Conservation (phyloP, 2,329 filamentous ascomycete genomes). For the Dothistroma septosporum region DNA sequence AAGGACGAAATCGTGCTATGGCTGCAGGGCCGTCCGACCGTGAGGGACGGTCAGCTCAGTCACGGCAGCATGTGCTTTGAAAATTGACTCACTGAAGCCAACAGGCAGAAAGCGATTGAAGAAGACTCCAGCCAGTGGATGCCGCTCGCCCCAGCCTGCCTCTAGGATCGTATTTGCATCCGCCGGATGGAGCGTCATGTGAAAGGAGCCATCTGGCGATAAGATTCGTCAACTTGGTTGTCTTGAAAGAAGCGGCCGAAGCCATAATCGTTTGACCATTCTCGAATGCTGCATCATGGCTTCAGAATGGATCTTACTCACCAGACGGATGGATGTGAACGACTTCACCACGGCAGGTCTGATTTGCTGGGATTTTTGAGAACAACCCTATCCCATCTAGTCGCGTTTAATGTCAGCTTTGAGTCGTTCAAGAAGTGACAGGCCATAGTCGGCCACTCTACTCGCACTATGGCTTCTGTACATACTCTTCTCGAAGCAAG, state of each 20-base stretch:
- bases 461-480: conserved; percentile 35
- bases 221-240: too few species aligned
- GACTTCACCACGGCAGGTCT: conserved; percentile 74
- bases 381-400: conserved; percentile 68
- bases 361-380: conserved; percentile 60
- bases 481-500: conserved; percentile 60
- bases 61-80: too few species aligned
- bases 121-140: conserved; percentile 63
- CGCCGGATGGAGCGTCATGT: conserved; percentile 73
- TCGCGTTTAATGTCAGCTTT: too few species aligned
- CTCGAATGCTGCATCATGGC: too few species aligned
- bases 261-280: too few species aligned
- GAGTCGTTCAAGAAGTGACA: too few species aligned
- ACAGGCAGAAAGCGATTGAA: conserved; percentile 57
- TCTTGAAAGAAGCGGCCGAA: too few species aligned
- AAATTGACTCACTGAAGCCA: conserved; percentile 55
- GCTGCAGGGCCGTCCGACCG: too few species aligned
- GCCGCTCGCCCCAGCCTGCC: conserved; percentile 72
- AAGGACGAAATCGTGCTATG: too few species aligned
- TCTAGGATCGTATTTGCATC: conserved; percentile 69
- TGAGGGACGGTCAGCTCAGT: too few species aligned
- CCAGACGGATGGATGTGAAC: conserved; percentile 69
- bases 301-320: conserved; percentile 28
- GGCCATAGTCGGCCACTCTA: too few species aligned
- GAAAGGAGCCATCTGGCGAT: conserved; percentile 56